Conservation (phyloP, 768 basidiomycete genomes). For the Suillus tomentosus region DNA sequence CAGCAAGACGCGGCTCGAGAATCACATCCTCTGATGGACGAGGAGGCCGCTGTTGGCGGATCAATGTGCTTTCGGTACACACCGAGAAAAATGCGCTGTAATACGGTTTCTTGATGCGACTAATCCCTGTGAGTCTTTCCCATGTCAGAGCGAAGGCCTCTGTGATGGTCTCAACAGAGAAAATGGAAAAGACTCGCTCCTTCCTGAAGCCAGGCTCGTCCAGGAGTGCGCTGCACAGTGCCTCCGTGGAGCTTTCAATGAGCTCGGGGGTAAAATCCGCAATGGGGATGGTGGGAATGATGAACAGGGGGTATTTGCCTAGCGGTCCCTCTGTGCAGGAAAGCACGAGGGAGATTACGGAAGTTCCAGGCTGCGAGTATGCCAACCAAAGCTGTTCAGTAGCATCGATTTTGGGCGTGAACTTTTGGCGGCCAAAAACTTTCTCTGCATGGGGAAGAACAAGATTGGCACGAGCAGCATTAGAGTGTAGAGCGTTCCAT, state of each 20-base stretch:
- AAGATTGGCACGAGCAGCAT: conserved; percentile 41
- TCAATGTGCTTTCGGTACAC: conserved; percentile 50
- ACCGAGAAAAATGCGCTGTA: conserved; percentile 62
- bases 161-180: conserved; percentile 53
- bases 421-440: conserved; percentile 11
- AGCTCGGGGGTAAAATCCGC: conserved; percentile 42
- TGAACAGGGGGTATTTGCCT: conserved; percentile 68
- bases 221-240: conserved; percentile 38
- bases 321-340: conserved; percentile 58
- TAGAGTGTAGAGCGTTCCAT: conserved; percentile 29
- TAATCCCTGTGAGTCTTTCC: conserved; percentile 47
- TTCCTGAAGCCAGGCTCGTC: conserved; percentile 12
- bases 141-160: conserved; percentile 49
- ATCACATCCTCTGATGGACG: conserved; percentile 15
- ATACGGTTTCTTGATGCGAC: conserved; percentile 45
- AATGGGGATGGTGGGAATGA: conserved; percentile 34
- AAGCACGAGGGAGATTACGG: conserved; percentile 51
- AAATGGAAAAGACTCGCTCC: conserved; percentile 63
- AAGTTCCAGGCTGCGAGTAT: conserved; percentile 17
- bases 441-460: conserved; percentile 43
- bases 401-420: conserved; percentile 4
- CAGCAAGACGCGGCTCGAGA: conserved; percentile 38
- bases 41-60: background rate
- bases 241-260: conserved; percentile 40
- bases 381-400: conserved; percentile 35